Evolutionary conservation across 2,329 filamentous ascomycete genomes (phyloP).

Genomic region (Aspergillus awamori): DNA sequence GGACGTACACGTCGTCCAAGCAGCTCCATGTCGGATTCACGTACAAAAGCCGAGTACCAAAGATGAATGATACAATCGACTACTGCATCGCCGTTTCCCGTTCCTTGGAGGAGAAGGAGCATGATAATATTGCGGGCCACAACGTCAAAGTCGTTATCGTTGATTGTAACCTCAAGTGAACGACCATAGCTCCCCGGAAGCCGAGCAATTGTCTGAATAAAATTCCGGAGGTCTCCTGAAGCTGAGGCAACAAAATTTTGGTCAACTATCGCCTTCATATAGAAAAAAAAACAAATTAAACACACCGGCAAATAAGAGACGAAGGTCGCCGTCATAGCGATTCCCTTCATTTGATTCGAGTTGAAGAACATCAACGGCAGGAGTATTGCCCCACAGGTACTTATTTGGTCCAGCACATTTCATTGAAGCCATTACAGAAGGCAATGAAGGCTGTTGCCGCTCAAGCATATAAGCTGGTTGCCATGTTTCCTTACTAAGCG

Average conservation of each 20-base stretch:
- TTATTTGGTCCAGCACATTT: slow-evolving; percentile 25
- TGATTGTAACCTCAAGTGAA: slow-evolving; percentile 36
- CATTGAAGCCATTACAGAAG: neutral
- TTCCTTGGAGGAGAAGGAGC: slow-evolving; percentile 38
- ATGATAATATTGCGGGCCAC: slow-evolving; percentile 47
- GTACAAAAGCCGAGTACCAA: slow-evolving; percentile 51
- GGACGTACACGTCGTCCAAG: slow-evolving; percentile 30
- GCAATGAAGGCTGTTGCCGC: neutral
- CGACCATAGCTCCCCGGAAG: slow-evolving; percentile 36
- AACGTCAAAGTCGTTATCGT: slow-evolving; percentile 45
- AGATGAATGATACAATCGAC: slow-evolving; percentile 45
- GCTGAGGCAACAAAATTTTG: slow-evolving; percentile 30
- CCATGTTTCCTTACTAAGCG: slow-evolving; percentile 6
- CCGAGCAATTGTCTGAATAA: slow-evolving; percentile 43
- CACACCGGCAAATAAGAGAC: slow-evolving; percentile 41
- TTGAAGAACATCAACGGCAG: slow-evolving; percentile 45
- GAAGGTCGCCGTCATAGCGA: slow-evolving; percentile 23
- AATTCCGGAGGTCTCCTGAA: slow-evolving; percentile 50
- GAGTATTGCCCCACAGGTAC: slow-evolving; percentile 48
- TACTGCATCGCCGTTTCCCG: slow-evolving; percentile 22
- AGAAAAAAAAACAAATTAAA: neutral
- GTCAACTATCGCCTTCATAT: neutral
- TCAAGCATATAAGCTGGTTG: slow-evolving; percentile 3
- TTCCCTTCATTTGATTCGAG: slow-evolving; percentile 35
- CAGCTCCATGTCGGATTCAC: slow-evolving; percentile 21